phyloP scores from a whole-genome alignment of 1,284 basidiomycete genomes.

The Amylostereum areolatum region DNA sequence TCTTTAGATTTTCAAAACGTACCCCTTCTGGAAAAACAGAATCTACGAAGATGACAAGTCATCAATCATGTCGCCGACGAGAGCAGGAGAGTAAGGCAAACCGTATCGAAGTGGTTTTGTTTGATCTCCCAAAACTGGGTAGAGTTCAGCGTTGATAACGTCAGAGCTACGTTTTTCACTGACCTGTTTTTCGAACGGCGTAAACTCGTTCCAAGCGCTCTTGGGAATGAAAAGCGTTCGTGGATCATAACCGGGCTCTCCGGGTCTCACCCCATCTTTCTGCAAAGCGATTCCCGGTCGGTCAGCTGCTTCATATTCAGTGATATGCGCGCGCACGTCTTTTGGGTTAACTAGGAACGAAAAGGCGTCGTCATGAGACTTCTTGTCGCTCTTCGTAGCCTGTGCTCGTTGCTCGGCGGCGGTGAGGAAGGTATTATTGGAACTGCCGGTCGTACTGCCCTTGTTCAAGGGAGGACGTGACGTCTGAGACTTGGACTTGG shows the following conservation, averaged over 20 bases:
- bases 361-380: constrained; percentile 77
- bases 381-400: constrained; percentile 78
- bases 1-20: constrained; percentile 22
- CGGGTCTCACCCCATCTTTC: constrained; percentile 81
- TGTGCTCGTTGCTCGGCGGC: constrained; percentile 79
- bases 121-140: constrained; percentile 95
- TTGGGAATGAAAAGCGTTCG: constrained; percentile 83
- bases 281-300: constrained; percentile 23
- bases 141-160: not conserved
- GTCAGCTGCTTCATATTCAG: not conserved
- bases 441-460: constrained; percentile 12
- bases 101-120: constrained; percentile 90
- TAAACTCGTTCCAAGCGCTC: constrained; percentile 79
- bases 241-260: constrained; percentile 88
- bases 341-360: constrained; percentile 72
- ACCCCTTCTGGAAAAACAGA: constrained; percentile 97
- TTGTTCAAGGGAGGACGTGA: too few relatives aligned
- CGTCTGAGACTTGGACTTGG: not conserved
- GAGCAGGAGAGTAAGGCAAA: constrained; percentile 21
- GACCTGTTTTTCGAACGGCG: constrained; percentile 93
- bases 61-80: constrained; percentile 1
- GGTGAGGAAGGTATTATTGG: constrained; percentile 60
- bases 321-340: constrained; percentile 49
- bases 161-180: constrained; percentile 10
- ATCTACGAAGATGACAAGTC: constrained; percentile 38